These are phyloP conservation scores for Cutaneotrichosporon cavernicola DNA, from an alignment of 1,284 basidiomycete species.

Conservation along the genomic window DNA sequence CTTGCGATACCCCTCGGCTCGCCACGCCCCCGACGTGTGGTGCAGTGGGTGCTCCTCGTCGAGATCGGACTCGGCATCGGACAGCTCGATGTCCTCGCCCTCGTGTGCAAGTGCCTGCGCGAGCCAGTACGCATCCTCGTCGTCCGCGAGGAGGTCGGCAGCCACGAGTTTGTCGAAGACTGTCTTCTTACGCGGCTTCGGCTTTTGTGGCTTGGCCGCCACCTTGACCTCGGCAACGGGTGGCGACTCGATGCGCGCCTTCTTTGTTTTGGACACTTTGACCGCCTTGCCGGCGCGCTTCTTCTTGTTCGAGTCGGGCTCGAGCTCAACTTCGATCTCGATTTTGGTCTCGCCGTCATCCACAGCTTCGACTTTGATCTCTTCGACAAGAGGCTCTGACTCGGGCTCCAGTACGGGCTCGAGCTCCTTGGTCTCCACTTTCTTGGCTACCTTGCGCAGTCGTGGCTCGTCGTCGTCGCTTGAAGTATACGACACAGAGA, in stretches of 20 bases:
- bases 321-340: conserved; percentile 13
- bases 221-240: conserved; percentile 39
- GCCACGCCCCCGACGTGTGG: conserved; percentile 47
- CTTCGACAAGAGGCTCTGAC: not conserved
- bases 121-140: conserved; percentile 87
- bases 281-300: conserved; percentile 32
- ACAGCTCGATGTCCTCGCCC: conserved; percentile 42
- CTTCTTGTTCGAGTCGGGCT: conserved; percentile 33
- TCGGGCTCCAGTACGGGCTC: conserved; percentile 7
- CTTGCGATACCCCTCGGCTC: conserved; percentile 93
- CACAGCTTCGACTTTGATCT: conserved; percentile 12
- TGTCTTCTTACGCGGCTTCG: conserved; percentile 28
- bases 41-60: conserved; percentile 40
- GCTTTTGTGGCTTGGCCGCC: conserved; percentile 16
- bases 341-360: conserved; percentile 8
- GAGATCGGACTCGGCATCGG: conserved; percentile 27
- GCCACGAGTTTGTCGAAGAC: conserved; percentile 42
- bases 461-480: conserved; percentile 28
- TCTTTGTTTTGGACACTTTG: conserved; percentile 19
- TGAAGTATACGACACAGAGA: conserved; percentile 27
- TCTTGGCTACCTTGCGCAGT: conserved; percentile 5
- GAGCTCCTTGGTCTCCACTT: conserved; percentile 14
- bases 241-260: conserved; percentile 21
- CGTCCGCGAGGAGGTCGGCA: conserved; percentile 69
- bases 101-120: conserved; percentile 61